These are phyloP conservation scores for Hypoxylon fuscum DNA, from an alignment of 495 filamentous ascomycete species.

Conservation along the genomic window DNA sequence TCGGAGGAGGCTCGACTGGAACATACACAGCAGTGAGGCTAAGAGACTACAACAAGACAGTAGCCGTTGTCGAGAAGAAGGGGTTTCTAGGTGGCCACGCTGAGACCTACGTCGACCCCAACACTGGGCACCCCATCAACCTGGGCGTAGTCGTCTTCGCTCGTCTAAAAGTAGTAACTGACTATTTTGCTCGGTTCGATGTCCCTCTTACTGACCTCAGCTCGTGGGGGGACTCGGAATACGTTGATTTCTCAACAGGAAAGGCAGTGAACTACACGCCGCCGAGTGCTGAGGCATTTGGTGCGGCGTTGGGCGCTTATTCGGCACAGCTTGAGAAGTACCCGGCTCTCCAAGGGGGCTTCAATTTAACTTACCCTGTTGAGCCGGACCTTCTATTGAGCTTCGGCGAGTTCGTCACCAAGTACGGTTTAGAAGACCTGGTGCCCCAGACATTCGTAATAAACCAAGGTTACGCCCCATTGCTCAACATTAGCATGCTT, in stretches of 20 bases:
- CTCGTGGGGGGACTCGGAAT: not conserved
- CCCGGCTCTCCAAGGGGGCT: conserved; percentile 41
- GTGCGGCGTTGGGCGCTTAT: conserved; percentile 35
- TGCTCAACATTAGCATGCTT: conserved; percentile 40
- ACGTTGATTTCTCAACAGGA: conserved; percentile 24
- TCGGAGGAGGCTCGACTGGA: no score
- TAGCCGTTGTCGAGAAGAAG: no score
- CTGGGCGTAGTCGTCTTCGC: no score
- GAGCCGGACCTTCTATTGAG: conserved; percentile 43
- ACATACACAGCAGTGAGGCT: no score
- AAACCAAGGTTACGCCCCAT: conserved; percentile 32
- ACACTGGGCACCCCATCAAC: no score
- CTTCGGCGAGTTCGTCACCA: conserved; percentile 46
- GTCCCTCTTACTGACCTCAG: conserved; percentile 26
- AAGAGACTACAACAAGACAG: no score
- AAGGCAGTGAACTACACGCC: conserved; percentile 3
- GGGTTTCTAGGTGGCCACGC: no score
- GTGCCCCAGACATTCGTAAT: conserved; percentile 10
- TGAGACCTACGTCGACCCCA: no score
- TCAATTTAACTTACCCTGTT: conserved; percentile 43
- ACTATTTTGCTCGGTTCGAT: conserved; percentile 40
- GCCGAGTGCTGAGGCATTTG: conserved; percentile 3
- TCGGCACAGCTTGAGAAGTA: conserved; percentile 50
- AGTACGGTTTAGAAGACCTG: conserved; percentile 43
- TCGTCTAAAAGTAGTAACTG: no score